phyloP scores from a whole-genome alignment of 495 filamentous ascomycete species.

The Podospora fimiseda region DNA sequence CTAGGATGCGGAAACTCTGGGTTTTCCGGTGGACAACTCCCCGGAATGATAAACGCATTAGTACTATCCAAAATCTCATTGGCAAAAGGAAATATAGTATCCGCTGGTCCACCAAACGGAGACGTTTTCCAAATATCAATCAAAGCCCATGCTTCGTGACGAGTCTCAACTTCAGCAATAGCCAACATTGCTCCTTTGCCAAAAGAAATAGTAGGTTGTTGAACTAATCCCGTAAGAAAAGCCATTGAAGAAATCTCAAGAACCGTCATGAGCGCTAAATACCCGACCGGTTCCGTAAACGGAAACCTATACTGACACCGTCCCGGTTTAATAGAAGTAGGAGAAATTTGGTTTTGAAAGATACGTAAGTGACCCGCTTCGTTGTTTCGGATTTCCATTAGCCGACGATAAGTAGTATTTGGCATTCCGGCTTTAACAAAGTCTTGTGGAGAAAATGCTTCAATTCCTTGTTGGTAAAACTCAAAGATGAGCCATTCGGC shows the following conservation, averaged over 20 bases:
- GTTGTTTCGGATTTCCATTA: constrained; percentile 51
- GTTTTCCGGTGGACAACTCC: constrained; percentile 44
- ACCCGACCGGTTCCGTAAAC: constrained; percentile 32
- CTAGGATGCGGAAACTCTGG: constrained; percentile 43
- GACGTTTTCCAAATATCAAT: constrained; percentile 45
- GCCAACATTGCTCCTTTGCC: constrained; percentile 42
- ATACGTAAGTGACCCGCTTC: constrained; percentile 52
- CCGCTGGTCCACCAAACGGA: constrained; percentile 45
- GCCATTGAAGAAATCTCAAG: constrained; percentile 50
- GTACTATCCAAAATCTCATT: constrained; percentile 49
- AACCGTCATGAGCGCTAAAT: constrained; percentile 40
- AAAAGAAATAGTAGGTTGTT: constrained; percentile 31
- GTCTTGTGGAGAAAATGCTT: constrained; percentile 34
- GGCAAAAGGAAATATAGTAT: constrained; percentile 49
- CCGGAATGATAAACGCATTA: constrained; percentile 41
- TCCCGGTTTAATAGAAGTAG: constrained; percentile 46
- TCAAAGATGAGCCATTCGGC: constrained; percentile 51
- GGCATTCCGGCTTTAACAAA: constrained; percentile 41
- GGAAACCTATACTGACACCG: constrained; percentile 44
- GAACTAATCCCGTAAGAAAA: constrained; percentile 46
- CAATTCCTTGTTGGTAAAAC: constrained; percentile 49
- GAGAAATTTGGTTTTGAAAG: constrained; percentile 49
- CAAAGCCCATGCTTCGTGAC: constrained; percentile 46
- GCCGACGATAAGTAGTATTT: constrained; percentile 41
- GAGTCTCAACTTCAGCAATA: constrained; percentile 43